These are phyloP conservation scores for Cadophora sp. DNA, from an alignment of 2,329 filamentous ascomycete species.

Conservation along the genomic window DNA sequence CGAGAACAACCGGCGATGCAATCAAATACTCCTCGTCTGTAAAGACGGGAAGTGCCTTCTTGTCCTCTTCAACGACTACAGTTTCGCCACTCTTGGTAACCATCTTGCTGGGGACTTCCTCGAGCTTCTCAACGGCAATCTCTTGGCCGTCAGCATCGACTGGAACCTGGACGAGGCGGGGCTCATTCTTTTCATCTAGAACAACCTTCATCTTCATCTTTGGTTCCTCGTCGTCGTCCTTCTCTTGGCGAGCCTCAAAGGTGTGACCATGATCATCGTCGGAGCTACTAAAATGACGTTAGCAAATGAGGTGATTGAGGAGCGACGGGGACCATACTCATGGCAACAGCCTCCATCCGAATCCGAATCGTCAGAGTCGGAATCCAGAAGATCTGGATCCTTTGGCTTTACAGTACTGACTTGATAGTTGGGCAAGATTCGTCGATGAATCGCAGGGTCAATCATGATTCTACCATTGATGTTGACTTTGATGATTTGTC, in stretches of 20 bases:
- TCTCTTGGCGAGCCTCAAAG: conserved; percentile 33
- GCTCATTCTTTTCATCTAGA: conserved; percentile 56
- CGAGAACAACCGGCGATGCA: conserved; percentile 82
- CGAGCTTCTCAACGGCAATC: conserved; percentile 62
- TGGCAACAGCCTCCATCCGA: conserved; percentile 50
- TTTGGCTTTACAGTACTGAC: conserved; percentile 77
- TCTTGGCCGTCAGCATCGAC: conserved; percentile 62
- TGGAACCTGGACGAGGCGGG: conserved; percentile 59
- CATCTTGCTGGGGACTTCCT: conserved; percentile 52
- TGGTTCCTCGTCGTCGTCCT: conserved; percentile 42
- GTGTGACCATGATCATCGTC: conserved; percentile 41
- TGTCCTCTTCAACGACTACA: conserved; percentile 37
- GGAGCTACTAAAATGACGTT: conserved; percentile 23
- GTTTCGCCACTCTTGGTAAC: conserved; percentile 36
- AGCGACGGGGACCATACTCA: conserved; percentile 30
- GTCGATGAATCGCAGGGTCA: conserved; percentile 80
- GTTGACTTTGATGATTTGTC: conserved; percentile 77
- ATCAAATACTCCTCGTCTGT: conserved; percentile 85
- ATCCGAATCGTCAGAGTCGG: conserved; percentile 55
- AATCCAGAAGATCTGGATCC: conserved; percentile 66
- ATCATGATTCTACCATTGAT: conserved; percentile 90
- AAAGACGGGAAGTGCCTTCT: conserved; percentile 60
- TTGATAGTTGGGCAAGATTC: conserved; percentile 86
- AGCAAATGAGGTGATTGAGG: not conserved
- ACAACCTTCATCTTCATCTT: conserved; percentile 47